Percentiles rank a stretch among this genome's conserved stretches.
Evolutionary conservation across 805 yeast species (phyloP).

Genomic region (Metschnikowia kunwiensis): DNA sequence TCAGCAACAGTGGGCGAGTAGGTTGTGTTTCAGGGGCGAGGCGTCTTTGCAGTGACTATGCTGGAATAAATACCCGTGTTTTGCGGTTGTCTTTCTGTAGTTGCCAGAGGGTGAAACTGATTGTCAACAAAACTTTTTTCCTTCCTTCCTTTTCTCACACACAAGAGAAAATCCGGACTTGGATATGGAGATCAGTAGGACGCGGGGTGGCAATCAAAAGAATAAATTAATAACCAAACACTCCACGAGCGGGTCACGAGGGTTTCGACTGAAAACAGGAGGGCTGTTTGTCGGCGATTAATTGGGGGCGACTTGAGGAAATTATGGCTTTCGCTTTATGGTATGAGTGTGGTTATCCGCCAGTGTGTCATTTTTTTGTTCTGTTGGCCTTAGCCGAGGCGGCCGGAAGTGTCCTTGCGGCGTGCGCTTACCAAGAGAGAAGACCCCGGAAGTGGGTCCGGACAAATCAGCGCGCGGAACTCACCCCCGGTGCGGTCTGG

Average conservation of each 20-base stretch:
- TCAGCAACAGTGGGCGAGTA: too few species aligned
- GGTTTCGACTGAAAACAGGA: neutral
- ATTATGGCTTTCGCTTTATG: neutral
- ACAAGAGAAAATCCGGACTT: constrained; percentile 3
- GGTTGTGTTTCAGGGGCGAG: too few species aligned
- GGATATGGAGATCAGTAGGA: neutral
- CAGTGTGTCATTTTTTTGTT: neutral
- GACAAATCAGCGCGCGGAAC: constrained; percentile 14
- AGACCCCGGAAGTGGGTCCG: constrained; percentile 14
- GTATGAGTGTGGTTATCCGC: neutral
- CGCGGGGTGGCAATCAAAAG: constrained; percentile 8
- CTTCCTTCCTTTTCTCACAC: too few species aligned
- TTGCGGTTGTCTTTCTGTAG: too few species aligned
- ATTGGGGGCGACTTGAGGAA: neutral
- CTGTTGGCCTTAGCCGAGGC: neutral
- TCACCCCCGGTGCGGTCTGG: constrained; percentile 14
- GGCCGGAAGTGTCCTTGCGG: constrained; percentile 3
- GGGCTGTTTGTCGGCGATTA: neutral
- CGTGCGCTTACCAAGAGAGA: constrained; percentile 17
- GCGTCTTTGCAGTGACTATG: too few species aligned
- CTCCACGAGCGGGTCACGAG: neutral
- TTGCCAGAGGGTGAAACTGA: too few species aligned
- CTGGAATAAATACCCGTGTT: too few species aligned
- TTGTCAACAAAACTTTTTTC: too few species aligned
- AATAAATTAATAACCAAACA: neutral